Conservation (phyloP, 2,329 filamentous ascomycete species). For the Clonostachys sp. region DNA sequence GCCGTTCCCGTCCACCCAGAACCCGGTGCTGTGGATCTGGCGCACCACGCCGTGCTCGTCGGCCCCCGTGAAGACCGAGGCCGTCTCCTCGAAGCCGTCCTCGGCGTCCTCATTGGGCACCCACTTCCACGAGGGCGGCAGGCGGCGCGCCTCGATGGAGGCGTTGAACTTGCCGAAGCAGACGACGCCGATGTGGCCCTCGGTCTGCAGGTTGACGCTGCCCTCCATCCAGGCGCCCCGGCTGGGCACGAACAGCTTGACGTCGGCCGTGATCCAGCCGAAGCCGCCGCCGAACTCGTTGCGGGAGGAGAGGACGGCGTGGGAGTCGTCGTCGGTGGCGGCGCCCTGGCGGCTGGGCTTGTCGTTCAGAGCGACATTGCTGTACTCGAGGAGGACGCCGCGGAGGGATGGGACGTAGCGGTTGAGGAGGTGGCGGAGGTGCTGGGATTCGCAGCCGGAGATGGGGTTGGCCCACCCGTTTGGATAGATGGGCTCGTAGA, state of each 20-base stretch:
- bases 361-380: conserved; percentile 62
- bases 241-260: conserved; percentile 75
- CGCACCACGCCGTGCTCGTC: conserved; percentile 48
- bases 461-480: conserved; percentile 65
- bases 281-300: conserved; percentile 86
- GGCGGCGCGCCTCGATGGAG: conserved; percentile 69
- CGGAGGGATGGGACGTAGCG: conserved; percentile 69
- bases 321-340: conserved; percentile 41
- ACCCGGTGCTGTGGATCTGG: conserved; percentile 55
- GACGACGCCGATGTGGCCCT: conserved; percentile 82
- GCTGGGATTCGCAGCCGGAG: conserved; percentile 67
- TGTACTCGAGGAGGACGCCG: conserved; percentile 72
- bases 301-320: conserved; percentile 45
- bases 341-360: conserved; percentile 43
- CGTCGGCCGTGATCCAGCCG: conserved; percentile 83
- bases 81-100: conserved; percentile 32
- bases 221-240: conserved; percentile 74
- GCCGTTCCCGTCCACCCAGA: conserved; percentile 72
- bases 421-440: conserved; percentile 70
- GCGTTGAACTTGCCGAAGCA: conserved; percentile 93
- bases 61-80: conserved; percentile 27
- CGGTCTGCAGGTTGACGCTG: conserved; percentile 78
- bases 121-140: conserved; percentile 81
- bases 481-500: conserved; percentile 74
- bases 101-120: conserved; percentile 48